These are phyloP conservation scores for Metahyphopichia silvanorum DNA, from an alignment of 805 yeast genomes.

Conservation along the genomic window DNA sequence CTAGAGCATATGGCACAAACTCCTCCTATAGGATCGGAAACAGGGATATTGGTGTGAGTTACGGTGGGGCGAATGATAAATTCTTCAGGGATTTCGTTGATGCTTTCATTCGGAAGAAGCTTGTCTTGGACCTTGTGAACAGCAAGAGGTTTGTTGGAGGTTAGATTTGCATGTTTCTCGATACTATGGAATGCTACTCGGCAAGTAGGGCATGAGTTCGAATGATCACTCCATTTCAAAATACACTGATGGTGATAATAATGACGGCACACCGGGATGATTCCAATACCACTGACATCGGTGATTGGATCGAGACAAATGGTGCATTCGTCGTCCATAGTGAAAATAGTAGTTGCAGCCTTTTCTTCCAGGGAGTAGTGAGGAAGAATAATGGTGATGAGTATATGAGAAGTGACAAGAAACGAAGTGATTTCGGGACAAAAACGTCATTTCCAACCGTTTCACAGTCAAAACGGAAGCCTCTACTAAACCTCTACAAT, in stretches of 20 bases:
- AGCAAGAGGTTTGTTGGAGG: constrained; percentile 5
- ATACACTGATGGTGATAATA: constrained; percentile 57
- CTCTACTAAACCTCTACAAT: no score
- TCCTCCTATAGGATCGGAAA: constrained; percentile 9
- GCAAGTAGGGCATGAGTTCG: constrained; percentile 63
- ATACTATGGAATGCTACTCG: constrained; percentile 43
- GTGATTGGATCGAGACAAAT: constrained; percentile 49
- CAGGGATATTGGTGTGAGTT: background rate
- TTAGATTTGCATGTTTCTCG: constrained; percentile 20
- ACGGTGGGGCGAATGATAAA: constrained; percentile 21
- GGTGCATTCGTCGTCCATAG: constrained; percentile 47
- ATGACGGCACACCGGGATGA: constrained; percentile 44
- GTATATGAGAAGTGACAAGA: no score
- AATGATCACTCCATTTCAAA: constrained; percentile 51
- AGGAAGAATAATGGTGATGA: no score
- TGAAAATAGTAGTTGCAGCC: no score
- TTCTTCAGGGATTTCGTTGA: constrained; percentile 34
- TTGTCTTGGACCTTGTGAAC: constrained; percentile 23
- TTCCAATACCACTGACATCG: constrained; percentile 16
- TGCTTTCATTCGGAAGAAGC: constrained; percentile 31
- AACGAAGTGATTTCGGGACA: no score
- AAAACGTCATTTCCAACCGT: no score
- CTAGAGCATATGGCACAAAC: constrained; percentile 34
- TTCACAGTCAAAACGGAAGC: no score
- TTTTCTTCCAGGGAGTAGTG: no score